Base-by-base conservation (phyloP, 1,139 yeast genomes). In the Saccharomyces hybrid region DNA sequence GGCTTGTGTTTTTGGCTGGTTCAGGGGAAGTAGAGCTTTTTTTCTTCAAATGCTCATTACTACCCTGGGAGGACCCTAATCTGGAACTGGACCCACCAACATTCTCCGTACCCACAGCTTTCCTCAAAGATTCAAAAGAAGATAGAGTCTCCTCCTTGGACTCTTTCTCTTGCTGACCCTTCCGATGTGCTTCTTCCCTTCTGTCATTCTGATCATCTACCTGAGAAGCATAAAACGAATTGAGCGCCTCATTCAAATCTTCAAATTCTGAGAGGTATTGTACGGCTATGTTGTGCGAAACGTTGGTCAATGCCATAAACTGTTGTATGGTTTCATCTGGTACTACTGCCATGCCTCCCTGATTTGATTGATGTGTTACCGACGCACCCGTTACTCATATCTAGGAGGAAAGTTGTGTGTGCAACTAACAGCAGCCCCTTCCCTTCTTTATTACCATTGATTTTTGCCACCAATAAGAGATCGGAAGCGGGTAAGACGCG, bases 261-360 rank as follows among this genome's bases (percentile, higher is more conserved):
- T 73, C 64, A 63, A 74, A 68, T 47, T 73, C 68, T 28, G 69
- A 71, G 38, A 81, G 64, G 53, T 74, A 73, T 53, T 70, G 71
- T 46, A 66, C 69, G 2, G 85, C 84, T 34, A 75, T 77, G 21
- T 73, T 67, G n/a, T 70, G 67, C 2, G 80, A 71, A 11, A 74
- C 70, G 51, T 75, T 75, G 4, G 84, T 76, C 55, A 81, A 66
- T 29, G 75, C 74, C 54, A 79, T 74, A 66, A 88, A 86, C 63
- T 81, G 79, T 24, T 79, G 78, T 48, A 83, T 72, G 58, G 65
- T 62, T 21, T 65, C 66, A 55, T 64, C 66, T 9, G 64, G 41
- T 28, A 49, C 52, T 32, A 52, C 57, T 16, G 56, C 48, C 59
- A 59, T 57, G 24, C 21, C 47, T 16, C 2, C 7, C 8, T 16